A percentile compares a stretch with the other conserved stretches of the same genome.
phyloP scores from a whole-genome alignment of 352 stramenopile species.

The Pythium dissotocum region DNA sequence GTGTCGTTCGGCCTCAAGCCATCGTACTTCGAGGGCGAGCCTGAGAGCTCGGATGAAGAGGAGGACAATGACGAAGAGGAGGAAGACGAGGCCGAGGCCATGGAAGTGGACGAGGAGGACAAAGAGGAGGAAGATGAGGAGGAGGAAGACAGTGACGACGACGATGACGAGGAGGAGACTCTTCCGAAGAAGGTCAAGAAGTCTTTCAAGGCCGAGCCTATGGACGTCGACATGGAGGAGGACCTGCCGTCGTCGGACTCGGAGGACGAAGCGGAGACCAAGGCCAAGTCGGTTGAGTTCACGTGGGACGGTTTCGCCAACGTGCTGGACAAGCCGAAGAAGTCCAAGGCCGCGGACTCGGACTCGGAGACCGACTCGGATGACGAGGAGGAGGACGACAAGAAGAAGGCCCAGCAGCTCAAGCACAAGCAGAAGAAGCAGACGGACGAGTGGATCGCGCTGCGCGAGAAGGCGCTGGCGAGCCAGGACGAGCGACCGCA shows the following conservation, averaged over 20 bases:
- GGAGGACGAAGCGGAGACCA: slow-evolving; percentile 47
- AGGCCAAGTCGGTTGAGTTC: slow-evolving; percentile 64
- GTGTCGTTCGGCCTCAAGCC: slow-evolving; percentile 96
- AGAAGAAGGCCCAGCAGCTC: slow-evolving; percentile 66
- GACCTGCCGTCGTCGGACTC: slow-evolving; percentile 59
- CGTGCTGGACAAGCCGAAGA: slow-evolving; percentile 49
- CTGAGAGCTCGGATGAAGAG: slow-evolving; percentile 86
- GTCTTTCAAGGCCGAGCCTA: slow-evolving; percentile 34
- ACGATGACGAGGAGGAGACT: slow-evolving; percentile 43
- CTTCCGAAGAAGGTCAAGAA: slow-evolving; percentile 31
- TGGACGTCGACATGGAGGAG: slow-evolving; percentile 47
- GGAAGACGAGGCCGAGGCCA: slow-evolving; percentile 39
- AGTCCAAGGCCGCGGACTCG: slow-evolving; percentile 45
- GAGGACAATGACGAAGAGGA: slow-evolving; percentile 71
- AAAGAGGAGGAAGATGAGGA: slow-evolving; percentile 50
- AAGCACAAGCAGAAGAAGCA: slow-evolving; percentile 92
- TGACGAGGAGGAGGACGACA: slow-evolving; percentile 42
- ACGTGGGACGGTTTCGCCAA: slow-evolving; percentile 87
- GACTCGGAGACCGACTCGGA: slow-evolving; percentile 60
- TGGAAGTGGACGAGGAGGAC: slow-evolving; percentile 49
- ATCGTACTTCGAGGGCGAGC: slow-evolving; percentile 95
- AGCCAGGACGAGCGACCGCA: slow-evolving; percentile 92
- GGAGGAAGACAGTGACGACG: slow-evolving; percentile 48
- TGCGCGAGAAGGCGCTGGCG: slow-evolving; percentile 93
- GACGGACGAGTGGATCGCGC: slow-evolving; percentile 93